These are phyloP conservation scores for Populus hybrid DNA, from an alignment of 441 rosid genomes.

Conservation along the genomic window DNA sequence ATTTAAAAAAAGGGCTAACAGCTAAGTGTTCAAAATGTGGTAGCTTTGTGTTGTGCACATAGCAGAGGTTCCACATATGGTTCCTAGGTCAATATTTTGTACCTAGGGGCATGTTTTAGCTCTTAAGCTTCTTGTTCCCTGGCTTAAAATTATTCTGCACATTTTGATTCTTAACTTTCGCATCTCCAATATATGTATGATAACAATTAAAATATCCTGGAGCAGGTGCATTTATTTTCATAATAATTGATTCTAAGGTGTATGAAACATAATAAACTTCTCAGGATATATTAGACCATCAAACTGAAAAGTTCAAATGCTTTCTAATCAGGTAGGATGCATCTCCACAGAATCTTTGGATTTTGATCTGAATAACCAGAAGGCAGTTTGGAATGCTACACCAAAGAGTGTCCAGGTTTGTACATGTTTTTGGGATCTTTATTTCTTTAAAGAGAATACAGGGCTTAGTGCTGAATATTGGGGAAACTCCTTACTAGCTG, in stretches of 20 bases:
- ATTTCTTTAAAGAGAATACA: not conserved
- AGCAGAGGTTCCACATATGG: not conserved
- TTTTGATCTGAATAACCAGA: slow-evolving; percentile 46
- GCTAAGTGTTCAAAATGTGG: not conserved
- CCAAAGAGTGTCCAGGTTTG: slow-evolving; percentile 50
- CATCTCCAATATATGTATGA: not conserved
- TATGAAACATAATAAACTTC: slow-evolving; percentile 2
- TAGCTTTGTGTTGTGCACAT: not conserved
- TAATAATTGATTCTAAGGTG: not conserved
- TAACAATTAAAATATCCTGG: not conserved
- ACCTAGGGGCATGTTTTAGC: not conserved
- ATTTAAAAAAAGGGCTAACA: not conserved
- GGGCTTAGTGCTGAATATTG: not conserved
- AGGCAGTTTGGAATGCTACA: slow-evolving; percentile 30
- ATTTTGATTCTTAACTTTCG: not conserved
- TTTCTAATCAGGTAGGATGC: slow-evolving; percentile 56
- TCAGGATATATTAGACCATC: not conserved
- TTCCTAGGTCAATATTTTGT: not conserved
- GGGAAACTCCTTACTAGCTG: slow-evolving; percentile 4
- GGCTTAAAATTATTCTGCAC: not conserved
- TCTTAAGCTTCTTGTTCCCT: slow-evolving; percentile 1
- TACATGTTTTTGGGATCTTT: slow-evolving; percentile 16
- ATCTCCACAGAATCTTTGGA: slow-evolving; percentile 48
- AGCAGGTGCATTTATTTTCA: not conserved
- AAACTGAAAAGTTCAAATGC: slow-evolving; percentile 4